phyloP scores from a whole-genome alignment of 148 eudicot species.

The Rhododendron ferrugineum region DNA sequence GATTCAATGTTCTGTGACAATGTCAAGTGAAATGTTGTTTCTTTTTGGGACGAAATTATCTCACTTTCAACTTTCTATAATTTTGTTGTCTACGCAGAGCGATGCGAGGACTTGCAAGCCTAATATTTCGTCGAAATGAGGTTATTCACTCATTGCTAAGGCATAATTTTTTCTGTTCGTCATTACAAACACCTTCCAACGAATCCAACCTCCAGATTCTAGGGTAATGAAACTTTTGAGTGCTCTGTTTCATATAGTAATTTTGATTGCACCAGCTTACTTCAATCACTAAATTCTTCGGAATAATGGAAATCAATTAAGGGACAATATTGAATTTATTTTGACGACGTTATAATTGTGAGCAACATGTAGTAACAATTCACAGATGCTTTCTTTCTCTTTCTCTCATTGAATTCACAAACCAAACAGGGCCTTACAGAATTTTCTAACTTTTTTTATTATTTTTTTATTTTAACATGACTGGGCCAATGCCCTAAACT shows the following conservation, averaged over 20 bases:
- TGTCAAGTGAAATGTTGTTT: not conserved
- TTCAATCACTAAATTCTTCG: not conserved
- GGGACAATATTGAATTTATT: not conserved
- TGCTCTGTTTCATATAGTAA: not conserved
- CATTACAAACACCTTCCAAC: too few species aligned
- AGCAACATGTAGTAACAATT: not conserved
- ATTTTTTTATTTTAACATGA: too few species aligned
- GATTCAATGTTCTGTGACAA: too few species aligned
- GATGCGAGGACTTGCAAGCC: not conserved
- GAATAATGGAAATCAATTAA: not conserved
- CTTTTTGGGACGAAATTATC: not conserved
- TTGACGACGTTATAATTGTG: not conserved
- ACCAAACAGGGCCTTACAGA: not conserved
- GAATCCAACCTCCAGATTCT: too few species aligned
- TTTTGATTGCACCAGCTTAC: not conserved
- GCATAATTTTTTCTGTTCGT: not conserved
- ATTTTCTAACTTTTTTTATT: not conserved
- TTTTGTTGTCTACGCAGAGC: not conserved
- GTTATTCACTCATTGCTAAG: not conserved
- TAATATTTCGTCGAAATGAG: not conserved
- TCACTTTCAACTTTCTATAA: not conserved
- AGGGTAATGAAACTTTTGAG: not conserved
- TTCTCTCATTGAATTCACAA: not conserved
- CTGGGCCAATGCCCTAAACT: not conserved
- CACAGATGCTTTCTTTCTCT: not conserved